Percentiles rank a stretch among this genome's conserved stretches.
phyloP scores from a whole-genome alignment of 352 stramenopile genomes.

The Phytopythium mirpurense region DNA sequence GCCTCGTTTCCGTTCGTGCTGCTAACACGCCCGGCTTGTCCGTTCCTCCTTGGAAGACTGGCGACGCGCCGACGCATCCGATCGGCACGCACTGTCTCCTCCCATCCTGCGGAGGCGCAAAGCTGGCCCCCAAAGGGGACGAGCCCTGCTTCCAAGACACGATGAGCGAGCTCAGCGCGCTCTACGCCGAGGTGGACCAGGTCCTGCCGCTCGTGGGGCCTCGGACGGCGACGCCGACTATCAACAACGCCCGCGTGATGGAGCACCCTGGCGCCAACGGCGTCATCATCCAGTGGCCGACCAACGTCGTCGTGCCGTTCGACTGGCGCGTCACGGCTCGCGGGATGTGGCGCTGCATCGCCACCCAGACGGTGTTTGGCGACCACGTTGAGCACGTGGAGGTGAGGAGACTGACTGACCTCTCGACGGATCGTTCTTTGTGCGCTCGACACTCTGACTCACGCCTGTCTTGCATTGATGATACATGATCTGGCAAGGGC shows the following conservation, averaged over 20 bases:
- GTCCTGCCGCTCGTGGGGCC: not conserved
- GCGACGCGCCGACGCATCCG: not conserved
- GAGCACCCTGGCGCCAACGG: not conserved
- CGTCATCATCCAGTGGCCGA: conserved; percentile 2
- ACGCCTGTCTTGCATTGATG: too few species aligned
- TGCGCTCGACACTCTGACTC: too few species aligned
- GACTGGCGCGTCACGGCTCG: not conserved
- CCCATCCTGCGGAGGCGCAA: not conserved
- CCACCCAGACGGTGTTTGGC: not conserved
- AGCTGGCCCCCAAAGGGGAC: not conserved
- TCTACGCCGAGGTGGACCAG: conserved; percentile 4
- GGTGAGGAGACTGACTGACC: too few species aligned
- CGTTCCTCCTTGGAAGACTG: not conserved
- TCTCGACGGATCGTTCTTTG: too few species aligned
- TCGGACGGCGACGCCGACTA: not conserved
- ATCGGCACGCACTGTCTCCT: not conserved
- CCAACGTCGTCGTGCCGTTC: conserved; percentile 1
- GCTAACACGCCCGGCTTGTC: not conserved
- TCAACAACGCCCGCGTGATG: not conserved
- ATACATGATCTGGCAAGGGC: too few species aligned
- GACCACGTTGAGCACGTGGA: not conserved
- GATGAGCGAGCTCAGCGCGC: not conserved
- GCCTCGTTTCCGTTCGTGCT: too few species aligned
- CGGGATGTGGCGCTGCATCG: conserved; percentile 4
- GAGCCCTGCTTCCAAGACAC: not conserved